Conservation (phyloP, 257 asterid species). For the Salvia splendens region DNA sequence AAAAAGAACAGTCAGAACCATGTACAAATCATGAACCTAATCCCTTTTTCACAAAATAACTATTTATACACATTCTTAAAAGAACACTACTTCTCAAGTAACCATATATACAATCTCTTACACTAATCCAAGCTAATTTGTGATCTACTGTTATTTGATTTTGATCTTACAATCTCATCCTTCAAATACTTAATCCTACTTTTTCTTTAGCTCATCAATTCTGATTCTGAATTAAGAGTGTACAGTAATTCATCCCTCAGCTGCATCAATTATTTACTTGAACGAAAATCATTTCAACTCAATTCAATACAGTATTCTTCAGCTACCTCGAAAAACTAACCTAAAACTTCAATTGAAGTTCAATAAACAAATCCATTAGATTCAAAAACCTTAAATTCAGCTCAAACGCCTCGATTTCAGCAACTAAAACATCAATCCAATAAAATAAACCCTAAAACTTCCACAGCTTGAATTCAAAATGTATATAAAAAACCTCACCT, state of each 20-base stretch:
- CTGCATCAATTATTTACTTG: neutral
- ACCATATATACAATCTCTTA: neutral
- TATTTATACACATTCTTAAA: neutral
- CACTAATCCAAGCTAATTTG: neutral
- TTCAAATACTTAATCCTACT: no score
- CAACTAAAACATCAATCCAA: neutral
- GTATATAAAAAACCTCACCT: constrained; percentile 20
- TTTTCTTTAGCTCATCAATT: no score
- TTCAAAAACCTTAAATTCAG: neutral
- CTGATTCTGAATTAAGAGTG: neutral
- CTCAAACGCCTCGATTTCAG: neutral
- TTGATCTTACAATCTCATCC: no score
- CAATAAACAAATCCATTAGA: neutral
- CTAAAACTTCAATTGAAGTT: neutral
- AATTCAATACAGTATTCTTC: neutral
- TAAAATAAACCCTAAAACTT: neutral
- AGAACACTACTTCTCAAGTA: neutral
- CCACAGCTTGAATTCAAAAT: neutral
- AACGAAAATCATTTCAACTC: neutral
- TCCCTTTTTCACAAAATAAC: neutral
- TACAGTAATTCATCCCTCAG: neutral
- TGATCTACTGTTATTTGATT: no score
- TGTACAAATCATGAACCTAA: neutral
- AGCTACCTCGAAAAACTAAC: neutral
- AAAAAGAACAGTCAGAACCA: no score